phyloP scores from a whole-genome alignment of 495 filamentous ascomycete genomes.

The Parmelia sp. region DNA sequence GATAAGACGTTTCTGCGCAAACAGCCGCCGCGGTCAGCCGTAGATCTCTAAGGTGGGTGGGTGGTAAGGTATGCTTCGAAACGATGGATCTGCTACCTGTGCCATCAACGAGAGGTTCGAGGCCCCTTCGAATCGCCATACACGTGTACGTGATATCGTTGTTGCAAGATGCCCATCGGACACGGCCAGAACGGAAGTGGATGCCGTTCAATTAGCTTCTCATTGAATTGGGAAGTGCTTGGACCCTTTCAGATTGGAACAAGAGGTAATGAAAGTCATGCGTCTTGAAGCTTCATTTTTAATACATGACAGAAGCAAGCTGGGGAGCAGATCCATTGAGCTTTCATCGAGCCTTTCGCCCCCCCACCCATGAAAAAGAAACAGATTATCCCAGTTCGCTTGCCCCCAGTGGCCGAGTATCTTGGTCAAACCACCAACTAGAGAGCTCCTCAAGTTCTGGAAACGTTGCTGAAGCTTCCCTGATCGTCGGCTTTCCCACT shows the following conservation, averaged over 20 bases:
- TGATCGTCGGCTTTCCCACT: conserved; percentile 42
- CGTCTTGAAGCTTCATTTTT: neutral
- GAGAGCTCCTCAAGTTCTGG: conserved; percentile 22
- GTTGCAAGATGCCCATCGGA: conserved; percentile 12
- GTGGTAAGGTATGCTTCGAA: no score
- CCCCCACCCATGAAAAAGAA: conserved; percentile 35
- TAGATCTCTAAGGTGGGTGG: no score
- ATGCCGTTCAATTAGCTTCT: conserved; percentile 15
- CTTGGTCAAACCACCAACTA: conserved; percentile 37
- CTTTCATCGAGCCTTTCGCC: conserved; percentile 45
- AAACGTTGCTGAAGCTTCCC: conserved; percentile 27
- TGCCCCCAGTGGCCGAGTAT: conserved; percentile 41
- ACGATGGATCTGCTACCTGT: no score
- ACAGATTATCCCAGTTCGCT: conserved; percentile 45
- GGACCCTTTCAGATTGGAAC: conserved; percentile 58
- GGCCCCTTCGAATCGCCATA: neutral
- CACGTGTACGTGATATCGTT: neutral
- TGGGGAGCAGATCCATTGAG: conserved; percentile 58
- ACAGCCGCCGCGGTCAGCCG: no score
- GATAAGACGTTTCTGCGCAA: no score
- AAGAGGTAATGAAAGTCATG: conserved; percentile 38
- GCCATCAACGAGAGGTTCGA: neutral
- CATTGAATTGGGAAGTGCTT: conserved; percentile 43
- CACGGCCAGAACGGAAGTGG: neutral
- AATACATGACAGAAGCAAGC: conserved; percentile 41